Base-by-base conservation (phyloP, 305 asterid genomes). In the Vinca major region DNA sequence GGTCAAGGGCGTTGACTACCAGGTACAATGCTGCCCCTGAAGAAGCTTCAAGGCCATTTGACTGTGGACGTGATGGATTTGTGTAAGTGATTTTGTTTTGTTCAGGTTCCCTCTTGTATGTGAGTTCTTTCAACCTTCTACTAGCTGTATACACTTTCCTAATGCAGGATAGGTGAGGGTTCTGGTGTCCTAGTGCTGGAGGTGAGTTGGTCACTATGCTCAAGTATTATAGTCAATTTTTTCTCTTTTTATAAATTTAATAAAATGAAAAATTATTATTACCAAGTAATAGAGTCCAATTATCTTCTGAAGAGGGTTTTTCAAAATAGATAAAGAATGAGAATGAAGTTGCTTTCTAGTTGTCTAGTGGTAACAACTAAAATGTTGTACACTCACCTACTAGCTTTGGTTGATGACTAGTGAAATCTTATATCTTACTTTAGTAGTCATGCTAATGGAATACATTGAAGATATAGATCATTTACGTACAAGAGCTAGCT, bases 41-140 rank as follows among this genome's bases (percentile, higher is more conserved):
- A 70, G 88, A 86, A 87, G 95, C 98, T 70, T 93, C 96, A 6
- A 87, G 96, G 74, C 98, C 97, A 73, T 93, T 93, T 70, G 98
- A 93, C 68, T 80, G 89, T 79, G 93, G 78, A 10, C 97, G 98
- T 62, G 97, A 93, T 85, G 98, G 98, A 48, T 93, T 93, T 83
- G 97, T 93, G 98, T 90, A 75, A 85, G 97, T 82, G 70, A 65
- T 48, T 48, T 48, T 48, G 3, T 12, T 48, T 48, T 51, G 36
- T 33, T 7, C 21, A 56, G 20, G 17, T 41, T 41, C 7, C 3
- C 33, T 26, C 33, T 49, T 9, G 65, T 11, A 17, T 17, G 40
- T 7, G 14, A 40, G 16, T 61, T 10, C 16, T 51, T 26, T 37
- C 20, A 63, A 55, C 21, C 44, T 56, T 16, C 21, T 43, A 52